These are phyloP conservation scores for Apiospora hydei DNA, from an alignment of 2,329 filamentous ascomycete species.

Conservation along the genomic window DNA sequence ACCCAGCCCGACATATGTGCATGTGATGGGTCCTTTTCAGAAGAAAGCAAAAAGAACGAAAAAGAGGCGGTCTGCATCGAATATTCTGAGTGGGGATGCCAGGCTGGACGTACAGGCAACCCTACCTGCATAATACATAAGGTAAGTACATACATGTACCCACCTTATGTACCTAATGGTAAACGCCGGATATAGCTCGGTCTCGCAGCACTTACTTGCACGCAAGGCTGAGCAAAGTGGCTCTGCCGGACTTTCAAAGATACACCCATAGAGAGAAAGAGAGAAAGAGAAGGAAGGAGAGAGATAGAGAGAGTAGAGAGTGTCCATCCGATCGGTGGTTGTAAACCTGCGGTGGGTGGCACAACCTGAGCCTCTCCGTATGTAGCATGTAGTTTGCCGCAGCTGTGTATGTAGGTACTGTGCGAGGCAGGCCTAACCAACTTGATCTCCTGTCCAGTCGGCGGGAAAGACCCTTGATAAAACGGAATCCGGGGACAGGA, in stretches of 20 bases:
- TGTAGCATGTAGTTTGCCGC: not conserved
- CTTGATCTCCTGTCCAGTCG: not conserved
- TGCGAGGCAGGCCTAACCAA: not conserved
- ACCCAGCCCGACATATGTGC: not conserved
- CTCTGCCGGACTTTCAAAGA: not conserved
- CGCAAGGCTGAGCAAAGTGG: not conserved
- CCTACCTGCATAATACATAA: not conserved
- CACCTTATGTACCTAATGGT: not conserved
- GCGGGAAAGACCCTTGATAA: slow-evolving; percentile 9
- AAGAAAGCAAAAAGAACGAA: not conserved
- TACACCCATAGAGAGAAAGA: not conserved
- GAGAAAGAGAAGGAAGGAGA: not conserved
- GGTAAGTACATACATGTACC: not conserved
- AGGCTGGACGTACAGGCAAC: slow-evolving; percentile 9
- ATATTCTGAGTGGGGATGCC: slow-evolving; percentile 11
- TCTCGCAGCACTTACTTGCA: not conserved
- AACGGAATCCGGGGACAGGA: slow-evolving; percentile 9
- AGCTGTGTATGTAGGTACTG: slow-evolving; percentile 11
- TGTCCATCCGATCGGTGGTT: not conserved
- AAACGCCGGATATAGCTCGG: not conserved
- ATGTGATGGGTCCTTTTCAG: not conserved
- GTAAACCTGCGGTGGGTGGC: not conserved
- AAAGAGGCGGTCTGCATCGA: slow-evolving; percentile 6
- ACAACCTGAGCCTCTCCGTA: not conserved
- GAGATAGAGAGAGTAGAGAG: not conserved